Evolutionary conservation across 495 filamentous ascomycete genomes (phyloP), one percentile per base, ranked within the genome.

Genomic region (Neurospora cerealis): DNA sequence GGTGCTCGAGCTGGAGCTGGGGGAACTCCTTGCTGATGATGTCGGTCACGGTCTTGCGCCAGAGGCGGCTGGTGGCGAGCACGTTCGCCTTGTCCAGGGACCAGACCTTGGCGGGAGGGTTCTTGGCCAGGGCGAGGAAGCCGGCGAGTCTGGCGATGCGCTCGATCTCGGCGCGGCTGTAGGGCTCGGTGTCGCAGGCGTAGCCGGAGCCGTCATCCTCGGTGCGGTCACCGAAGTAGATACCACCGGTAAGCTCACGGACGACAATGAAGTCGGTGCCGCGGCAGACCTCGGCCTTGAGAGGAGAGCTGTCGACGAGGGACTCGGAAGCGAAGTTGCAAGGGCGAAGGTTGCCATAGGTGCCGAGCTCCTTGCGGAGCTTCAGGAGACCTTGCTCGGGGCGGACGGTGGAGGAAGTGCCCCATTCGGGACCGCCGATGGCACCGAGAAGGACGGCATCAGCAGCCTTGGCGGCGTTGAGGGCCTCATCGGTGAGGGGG

Each of bases 361-460:
- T 93, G 79, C 87, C 86, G 87, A 99, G 92, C 82, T 97, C 92
- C 83, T 97, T 98, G 86, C 96, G 94, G 66, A 99, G 93, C 76
- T 87, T 88, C 71, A 99, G 92, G 80, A 99, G 88, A 73, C 96
- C 96, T 84, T 98, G 95, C 80, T 99, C 96, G 6, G 96, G 96
- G 69, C 96, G 92, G 73, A 98, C 92, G 71, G 88, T 80, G 75
- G 93, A 93, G 5, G 93, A 94, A 36, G 80, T 77, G 72, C 96
- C 96, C 93, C 96, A 99, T 95, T 99, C 92, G 13, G 96, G 96
- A 48, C 96, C 96, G 77, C 96, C 96, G 78, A 99, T 97, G 74
- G 96, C 96, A 72, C 96, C 96, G 40, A 99, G 89, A 72, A 99
- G 88, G 71, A 98, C 91, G 40, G 95, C 96, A 81, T 98, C 94